Conservation (phyloP, 2,329 filamentous ascomycete genomes). For the Fusarium citri region DNA sequence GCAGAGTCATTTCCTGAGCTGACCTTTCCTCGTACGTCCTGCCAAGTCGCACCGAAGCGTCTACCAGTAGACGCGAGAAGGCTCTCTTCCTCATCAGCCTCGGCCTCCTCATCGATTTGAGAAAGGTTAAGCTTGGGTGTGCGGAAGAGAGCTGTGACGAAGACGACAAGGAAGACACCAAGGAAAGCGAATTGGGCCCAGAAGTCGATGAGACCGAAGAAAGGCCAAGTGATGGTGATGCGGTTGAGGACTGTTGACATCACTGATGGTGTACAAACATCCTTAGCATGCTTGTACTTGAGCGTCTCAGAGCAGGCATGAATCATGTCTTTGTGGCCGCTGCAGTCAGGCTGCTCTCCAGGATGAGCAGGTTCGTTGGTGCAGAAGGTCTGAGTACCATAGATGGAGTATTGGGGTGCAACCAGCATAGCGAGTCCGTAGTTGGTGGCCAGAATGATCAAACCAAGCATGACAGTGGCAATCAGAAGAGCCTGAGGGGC, state of each 20-base stretch:
- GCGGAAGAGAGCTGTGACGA: slow-evolving; percentile 82
- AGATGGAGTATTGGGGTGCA: slow-evolving; percentile 95
- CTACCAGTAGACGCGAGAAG: slow-evolving; percentile 85
- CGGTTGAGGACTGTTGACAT: slow-evolving; percentile 94
- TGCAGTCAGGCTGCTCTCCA: slow-evolving; percentile 80
- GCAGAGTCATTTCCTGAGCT: slow-evolving; percentile 29
- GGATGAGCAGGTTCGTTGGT: slow-evolving; percentile 73
- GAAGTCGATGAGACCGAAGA: slow-evolving; percentile 92
- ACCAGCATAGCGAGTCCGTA: slow-evolving; percentile 93
- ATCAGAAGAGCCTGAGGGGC: slow-evolving; percentile 92
- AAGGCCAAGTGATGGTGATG: slow-evolving; percentile 92
- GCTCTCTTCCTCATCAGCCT: slow-evolving; percentile 93
- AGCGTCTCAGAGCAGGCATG: slow-evolving; percentile 84
- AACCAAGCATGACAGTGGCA: slow-evolving; percentile 88
- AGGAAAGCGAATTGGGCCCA: slow-evolving; percentile 97
- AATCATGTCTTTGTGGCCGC: slow-evolving; percentile 75
- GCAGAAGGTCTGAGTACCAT: slow-evolving; percentile 94
- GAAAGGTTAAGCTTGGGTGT: slow-evolving; percentile 81
- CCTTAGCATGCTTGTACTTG: slow-evolving; percentile 75
- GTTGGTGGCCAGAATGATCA: slow-evolving; percentile 91
- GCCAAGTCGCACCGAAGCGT: slow-evolving; percentile 87
- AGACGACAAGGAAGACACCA: slow-evolving; percentile 83
- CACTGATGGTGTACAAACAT: slow-evolving; percentile 90
- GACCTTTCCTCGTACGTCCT: slow-evolving; percentile 77
- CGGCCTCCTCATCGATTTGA: slow-evolving; percentile 87